Conservation (phyloP, 1,139 yeast genomes). For the Geotrichum aggregatum region DNA sequence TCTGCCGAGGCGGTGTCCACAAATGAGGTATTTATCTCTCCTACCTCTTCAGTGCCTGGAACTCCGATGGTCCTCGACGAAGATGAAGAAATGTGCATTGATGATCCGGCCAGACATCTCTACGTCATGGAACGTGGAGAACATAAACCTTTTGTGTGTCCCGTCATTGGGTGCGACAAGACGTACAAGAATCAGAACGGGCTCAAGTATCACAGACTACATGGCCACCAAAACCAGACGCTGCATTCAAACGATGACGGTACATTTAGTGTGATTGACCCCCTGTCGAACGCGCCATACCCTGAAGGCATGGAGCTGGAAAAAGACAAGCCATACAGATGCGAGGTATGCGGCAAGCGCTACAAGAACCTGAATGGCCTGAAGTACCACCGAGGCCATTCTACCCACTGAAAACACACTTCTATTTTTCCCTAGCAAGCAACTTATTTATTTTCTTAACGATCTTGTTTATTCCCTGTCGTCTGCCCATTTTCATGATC, state of each 20-base stretch:
- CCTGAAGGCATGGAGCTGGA: slow-evolving; percentile 89
- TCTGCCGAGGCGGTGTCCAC: slow-evolving; percentile 70
- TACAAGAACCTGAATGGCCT: slow-evolving; percentile 94
- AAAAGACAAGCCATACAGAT: slow-evolving; percentile 95
- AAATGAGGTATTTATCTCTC: slow-evolving; percentile 70
- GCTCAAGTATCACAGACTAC: slow-evolving; percentile 87
- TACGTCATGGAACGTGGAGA: slow-evolving; percentile 90
- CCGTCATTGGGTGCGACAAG: slow-evolving; percentile 96
- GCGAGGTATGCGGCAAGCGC: slow-evolving; percentile 97
- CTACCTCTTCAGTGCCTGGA: slow-evolving; percentile 32
- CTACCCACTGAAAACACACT: slow-evolving; percentile 71
- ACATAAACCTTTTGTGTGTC: slow-evolving; percentile 94
- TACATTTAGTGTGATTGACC: slow-evolving; percentile 85
- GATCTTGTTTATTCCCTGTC: no score
- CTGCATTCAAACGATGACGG: slow-evolving; percentile 93
- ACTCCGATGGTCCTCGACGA: slow-evolving; percentile 35
- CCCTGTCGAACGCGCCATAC: slow-evolving; percentile 84
- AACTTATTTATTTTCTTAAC: no score
- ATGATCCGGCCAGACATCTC: slow-evolving; percentile 87
- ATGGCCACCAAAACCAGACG: slow-evolving; percentile 96
- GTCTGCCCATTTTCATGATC: no score
- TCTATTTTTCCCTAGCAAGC: no score
- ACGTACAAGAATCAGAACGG: slow-evolving; percentile 97
- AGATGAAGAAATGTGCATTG: slow-evolving; percentile 28
- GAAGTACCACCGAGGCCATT: slow-evolving; percentile 95